Evolutionary conservation across 2,329 filamentous ascomycete species (phyloP), one percentile per base, ranked within the genome.

Genomic region (Cercospora zeina): DNA sequence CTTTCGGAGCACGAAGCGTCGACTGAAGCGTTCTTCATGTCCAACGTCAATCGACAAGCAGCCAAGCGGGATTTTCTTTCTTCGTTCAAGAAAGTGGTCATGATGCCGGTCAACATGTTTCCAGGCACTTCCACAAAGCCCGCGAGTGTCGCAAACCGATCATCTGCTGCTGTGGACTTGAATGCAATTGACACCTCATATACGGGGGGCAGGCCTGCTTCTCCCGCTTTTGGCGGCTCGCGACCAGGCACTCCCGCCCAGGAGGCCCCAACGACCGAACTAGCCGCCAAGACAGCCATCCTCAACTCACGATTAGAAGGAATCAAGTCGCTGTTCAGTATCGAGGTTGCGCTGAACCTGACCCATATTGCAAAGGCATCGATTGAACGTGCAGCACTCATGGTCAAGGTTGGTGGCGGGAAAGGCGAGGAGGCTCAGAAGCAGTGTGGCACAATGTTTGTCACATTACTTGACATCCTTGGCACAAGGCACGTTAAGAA

Each of bases 21-120:
- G 1, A 88, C 90, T 0, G 95, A 99, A 77, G 95, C 90, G 0
- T 96, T 96, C 73, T 95, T 92, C 78, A 97, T 97, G 93, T 89
- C 89, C 24, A 97, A 92, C 74, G 87, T 97, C 72, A 97, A 93
- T 73, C 85, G 95, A 27, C 92, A 96, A 74, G 95, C 92, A 0
- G 95, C 96, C 66, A 99, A 99, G 78, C 91, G 92, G 68, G 95
- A 99, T 74, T 99, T 99, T 71, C 75, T 99, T 64, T 95, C 88
- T 50, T 96, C 93, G 0, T 99, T 99, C 81, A 97, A 92, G 73
- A 97, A 97, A 76, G 95, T 99, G 8, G 90, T 99, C 67, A 97
- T 99, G 93, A 96, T 96, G 87, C 95, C 95, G 1, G 93, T 99
- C 54, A 96, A 91, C 57, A 93, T 92, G 8, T 80, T 85, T 80